These are phyloP conservation scores for Trametes maxima DNA, from an alignment of 768 basidiomycete species.

Conservation along the genomic window DNA sequence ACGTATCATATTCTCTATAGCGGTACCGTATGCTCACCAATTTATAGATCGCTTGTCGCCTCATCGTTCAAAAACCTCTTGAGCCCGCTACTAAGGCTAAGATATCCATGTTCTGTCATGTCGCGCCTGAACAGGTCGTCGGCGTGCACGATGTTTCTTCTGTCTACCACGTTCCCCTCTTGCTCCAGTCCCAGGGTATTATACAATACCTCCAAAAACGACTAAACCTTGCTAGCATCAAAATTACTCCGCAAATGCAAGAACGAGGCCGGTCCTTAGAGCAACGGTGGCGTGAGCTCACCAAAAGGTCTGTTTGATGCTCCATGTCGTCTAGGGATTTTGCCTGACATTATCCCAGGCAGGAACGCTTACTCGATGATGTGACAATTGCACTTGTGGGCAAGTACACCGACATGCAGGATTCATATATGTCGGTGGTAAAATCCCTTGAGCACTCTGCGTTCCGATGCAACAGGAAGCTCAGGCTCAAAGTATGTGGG, in stretches of 20 bases:
- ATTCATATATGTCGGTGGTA: slow-evolving; percentile 98
- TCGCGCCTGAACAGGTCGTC: slow-evolving; percentile 83
- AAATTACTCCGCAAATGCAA: slow-evolving; percentile 56
- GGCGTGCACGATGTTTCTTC: slow-evolving; percentile 96
- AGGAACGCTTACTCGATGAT: slow-evolving; percentile 88
- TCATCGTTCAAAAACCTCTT: slow-evolving; percentile 79
- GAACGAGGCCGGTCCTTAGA: slow-evolving; percentile 68
- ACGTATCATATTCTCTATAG: slow-evolving; percentile 29
- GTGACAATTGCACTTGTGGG: slow-evolving; percentile 92
- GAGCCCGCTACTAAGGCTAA: slow-evolving; percentile 87
- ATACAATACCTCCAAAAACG: slow-evolving; percentile 80
- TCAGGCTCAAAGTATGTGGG: slow-evolving; percentile 73
- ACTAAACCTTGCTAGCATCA: slow-evolving; percentile 66
- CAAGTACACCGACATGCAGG: slow-evolving; percentile 95
- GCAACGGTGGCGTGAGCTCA: slow-evolving; percentile 81
- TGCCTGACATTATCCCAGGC: slow-evolving; percentile 49
- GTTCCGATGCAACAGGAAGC: slow-evolving; percentile 85
- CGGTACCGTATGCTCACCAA: background rate
- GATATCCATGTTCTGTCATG: slow-evolving; percentile 99
- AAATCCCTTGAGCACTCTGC: slow-evolving; percentile 98
- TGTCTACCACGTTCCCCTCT: slow-evolving; percentile 94
- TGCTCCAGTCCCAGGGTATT: slow-evolving; percentile 92
- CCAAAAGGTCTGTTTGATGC: slow-evolving; percentile 56
- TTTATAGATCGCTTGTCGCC: slow-evolving; percentile 86
- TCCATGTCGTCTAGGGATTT: background rate